Conservation (phyloP, 345 rosid species). For the Excoecaria agallocha region DNA sequence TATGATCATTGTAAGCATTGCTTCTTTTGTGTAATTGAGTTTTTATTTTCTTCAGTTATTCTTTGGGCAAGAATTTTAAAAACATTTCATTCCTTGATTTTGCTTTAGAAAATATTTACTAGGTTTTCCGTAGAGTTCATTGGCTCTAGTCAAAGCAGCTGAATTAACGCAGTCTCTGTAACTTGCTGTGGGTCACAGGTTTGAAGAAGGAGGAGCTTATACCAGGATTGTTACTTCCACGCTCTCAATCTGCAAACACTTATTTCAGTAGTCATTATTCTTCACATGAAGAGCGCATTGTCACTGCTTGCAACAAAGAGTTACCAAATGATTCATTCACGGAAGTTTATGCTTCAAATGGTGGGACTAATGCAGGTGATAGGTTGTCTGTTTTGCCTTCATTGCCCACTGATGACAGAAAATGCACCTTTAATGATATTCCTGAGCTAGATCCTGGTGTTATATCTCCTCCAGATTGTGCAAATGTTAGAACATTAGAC, state of each 20-base stretch:
- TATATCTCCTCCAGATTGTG: conserved; percentile 45
- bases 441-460: conserved; percentile 34
- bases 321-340: conserved; percentile 21
- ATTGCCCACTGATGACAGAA: conserved; percentile 19
- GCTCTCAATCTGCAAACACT: conserved; percentile 38
- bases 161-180: neutral
- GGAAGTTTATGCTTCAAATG: conserved; percentile 21
- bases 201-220: conserved; percentile 70
- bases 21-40: neutral
- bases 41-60: neutral
- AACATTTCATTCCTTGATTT: neutral
- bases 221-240: conserved; percentile 50
- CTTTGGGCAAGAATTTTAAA: neutral
- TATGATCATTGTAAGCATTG: neutral
- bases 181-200: conserved; percentile 40
- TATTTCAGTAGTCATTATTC: conserved; percentile 37
- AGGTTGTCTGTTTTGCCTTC: conserved; percentile 31
- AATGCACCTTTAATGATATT: conserved; percentile 31
- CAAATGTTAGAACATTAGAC: conserved; percentile 30
- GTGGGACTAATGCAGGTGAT: conserved; percentile 34
- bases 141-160: neutral
- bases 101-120: neutral
- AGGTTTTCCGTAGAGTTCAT: neutral
- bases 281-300: conserved; percentile 30
- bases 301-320: conserved; percentile 31